Evolutionary conservation across 441 rosid genomes (phyloP), one percentile per base, ranked within the genome.

Genomic region (Corymbia citriodora): DNA sequence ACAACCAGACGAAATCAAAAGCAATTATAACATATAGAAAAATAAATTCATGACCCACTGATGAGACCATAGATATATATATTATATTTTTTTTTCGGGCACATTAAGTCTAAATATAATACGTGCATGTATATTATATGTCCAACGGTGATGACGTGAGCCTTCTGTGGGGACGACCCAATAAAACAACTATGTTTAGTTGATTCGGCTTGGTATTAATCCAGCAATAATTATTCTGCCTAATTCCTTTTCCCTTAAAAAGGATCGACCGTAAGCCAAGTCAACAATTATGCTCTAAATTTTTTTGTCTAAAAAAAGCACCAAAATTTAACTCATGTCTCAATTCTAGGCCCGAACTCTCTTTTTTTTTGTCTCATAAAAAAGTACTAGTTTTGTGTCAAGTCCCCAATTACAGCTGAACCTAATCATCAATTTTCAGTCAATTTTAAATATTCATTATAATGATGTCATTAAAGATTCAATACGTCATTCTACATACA

Each of bases 311-410:
- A 2, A 25, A 59, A 59, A 2, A 49, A 55, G 25, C 25, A 55
- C 1, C 0, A 1, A 55, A 55, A 59, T 10, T 57, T 25, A 57
- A 10, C 74, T 65, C 33, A 0, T 0, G 1, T 9, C 79, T 33
- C 21, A 70, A 70, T 70, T 70, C 9, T 0, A 1, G 0, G 45
- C 5, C 59, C 0, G 0, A 31, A 1, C 4, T 40, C 45, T 6
- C 5, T 70, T 33, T 18, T 33, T 33, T 0, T 72, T 68, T 31
- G 1, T 15, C 48, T 72, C 0, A 0, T 31, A 9, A 33, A 18
- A 33, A 33, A 17, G 1, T 19, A 18, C 8, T 0, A 9, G 18
- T 1, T 68, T 9, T 0, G 0, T 31, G 3, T n/a, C 8, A 0
- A 9, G 81, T 18, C 81, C 2, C 8, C 4, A 5, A 0, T 18